phyloP scores from a whole-genome alignment of 306 rosid genomes.

The Inga oerstediana region DNA sequence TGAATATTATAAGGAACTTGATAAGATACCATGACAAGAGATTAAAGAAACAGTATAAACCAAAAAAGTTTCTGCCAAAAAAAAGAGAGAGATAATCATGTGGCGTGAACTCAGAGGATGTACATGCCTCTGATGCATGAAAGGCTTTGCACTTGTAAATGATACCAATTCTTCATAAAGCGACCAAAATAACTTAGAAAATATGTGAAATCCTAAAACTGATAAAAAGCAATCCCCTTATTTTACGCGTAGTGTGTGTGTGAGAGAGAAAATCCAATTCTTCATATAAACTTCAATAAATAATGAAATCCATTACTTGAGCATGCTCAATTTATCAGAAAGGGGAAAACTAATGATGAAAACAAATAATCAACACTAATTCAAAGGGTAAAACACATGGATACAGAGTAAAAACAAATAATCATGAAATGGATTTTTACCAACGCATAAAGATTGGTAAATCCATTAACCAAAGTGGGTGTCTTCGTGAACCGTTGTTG shows the following conservation, averaged over 20 bases:
- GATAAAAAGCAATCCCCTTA: neutral
- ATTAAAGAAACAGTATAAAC: neutral
- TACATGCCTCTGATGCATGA: neutral
- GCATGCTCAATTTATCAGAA: conserved; percentile 13
- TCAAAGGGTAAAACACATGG: conserved; percentile 15
- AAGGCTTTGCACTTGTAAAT: neutral
- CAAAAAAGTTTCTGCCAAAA: neutral
- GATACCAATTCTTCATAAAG: neutral
- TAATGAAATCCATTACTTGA: neutral
- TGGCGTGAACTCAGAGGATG: neutral
- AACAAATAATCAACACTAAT: too few species aligned
- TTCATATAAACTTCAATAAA: neutral
- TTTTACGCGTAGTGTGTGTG: too few species aligned
- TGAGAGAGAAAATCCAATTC: neutral
- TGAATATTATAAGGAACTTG: neutral
- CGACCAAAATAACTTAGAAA: neutral
- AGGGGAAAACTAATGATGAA: neutral
- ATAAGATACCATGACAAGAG: neutral
- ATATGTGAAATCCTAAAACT: neutral
- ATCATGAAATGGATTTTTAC: conserved; percentile 32
- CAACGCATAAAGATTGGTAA: conserved; percentile 73
- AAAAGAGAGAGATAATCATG: neutral
- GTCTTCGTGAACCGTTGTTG: conserved; percentile 68
- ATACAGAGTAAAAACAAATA: neutral
- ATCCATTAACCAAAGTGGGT: conserved; percentile 75